Conservation (phyloP, 1,284 basidiomycete genomes). For the Papiliotrema nemorosa region DNA sequence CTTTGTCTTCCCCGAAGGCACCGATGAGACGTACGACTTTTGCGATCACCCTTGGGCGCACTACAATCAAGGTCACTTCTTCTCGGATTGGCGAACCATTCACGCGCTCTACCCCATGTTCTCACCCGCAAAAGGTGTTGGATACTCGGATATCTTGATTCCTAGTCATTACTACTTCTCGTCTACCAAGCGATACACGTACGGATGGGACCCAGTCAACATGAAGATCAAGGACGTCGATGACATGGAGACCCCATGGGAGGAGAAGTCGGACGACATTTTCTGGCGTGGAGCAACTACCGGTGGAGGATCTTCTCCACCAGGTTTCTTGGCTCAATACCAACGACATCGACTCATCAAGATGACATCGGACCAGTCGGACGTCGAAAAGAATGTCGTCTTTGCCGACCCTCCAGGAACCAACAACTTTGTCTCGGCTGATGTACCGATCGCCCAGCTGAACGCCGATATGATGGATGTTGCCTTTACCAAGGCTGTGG, state of each 20-base stretch:
- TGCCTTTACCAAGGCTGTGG: slow-evolving; percentile 76
- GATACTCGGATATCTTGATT: slow-evolving; percentile 84
- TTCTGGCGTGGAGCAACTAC: slow-evolving; percentile 79
- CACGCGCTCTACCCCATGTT: slow-evolving; percentile 82
- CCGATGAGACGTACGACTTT: slow-evolving; percentile 68
- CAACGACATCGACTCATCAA: slow-evolving; percentile 85
- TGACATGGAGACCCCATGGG: slow-evolving; percentile 72
- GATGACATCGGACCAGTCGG: slow-evolving; percentile 64
- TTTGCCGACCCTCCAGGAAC: slow-evolving; percentile 68
- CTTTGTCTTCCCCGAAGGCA: slow-evolving; percentile 59
- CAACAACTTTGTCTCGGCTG: slow-evolving; percentile 57
- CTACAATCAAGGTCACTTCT: slow-evolving; percentile 86
- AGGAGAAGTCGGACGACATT: slow-evolving; percentile 52
- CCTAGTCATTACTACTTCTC: slow-evolving; percentile 93
- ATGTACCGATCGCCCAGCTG: slow-evolving; percentile 61
- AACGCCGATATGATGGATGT: slow-evolving; percentile 83
- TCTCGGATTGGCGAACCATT: slow-evolving; percentile 88
- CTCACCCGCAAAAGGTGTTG: slow-evolving; percentile 76
- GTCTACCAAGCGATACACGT: slow-evolving; percentile 75
- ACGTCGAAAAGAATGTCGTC: slow-evolving; percentile 64
- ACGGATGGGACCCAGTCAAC: slow-evolving; percentile 79
- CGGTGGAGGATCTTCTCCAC: slow-evolving; percentile 81
- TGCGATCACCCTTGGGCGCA: slow-evolving; percentile 77
- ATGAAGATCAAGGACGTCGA: slow-evolving; percentile 67
- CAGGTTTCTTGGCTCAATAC: slow-evolving; percentile 76